Percentiles rank a stretch among this genome's conserved stretches.
Conservation (phyloP, 108 stramenopile species). For the Schizochytrium sp. region DNA sequence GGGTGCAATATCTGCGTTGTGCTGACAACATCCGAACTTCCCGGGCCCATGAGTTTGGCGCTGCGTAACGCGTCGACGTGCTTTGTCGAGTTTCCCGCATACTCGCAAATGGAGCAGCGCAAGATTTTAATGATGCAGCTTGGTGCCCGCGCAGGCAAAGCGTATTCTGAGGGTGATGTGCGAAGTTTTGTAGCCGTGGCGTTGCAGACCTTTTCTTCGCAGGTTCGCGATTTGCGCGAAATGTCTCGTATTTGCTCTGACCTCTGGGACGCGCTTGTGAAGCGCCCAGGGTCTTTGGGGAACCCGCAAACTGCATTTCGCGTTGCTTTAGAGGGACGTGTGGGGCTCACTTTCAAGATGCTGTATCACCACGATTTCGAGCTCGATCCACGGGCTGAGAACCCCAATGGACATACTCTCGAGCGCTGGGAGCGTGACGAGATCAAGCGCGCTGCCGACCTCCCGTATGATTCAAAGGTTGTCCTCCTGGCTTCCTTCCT, state of each 20-base stretch:
- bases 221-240: background rate
- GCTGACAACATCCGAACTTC: background rate
- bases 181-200: background rate
- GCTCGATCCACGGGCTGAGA: background rate
- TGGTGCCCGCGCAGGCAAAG: background rate
- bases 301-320: background rate
- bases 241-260: background rate
- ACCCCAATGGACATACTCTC: background rate
- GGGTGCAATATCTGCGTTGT: background rate
- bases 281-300: background rate
- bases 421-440: background rate
- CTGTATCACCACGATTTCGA: constrained; percentile 13
- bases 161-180: background rate
- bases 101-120: background rate
- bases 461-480: background rate
- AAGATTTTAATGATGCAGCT: background rate
- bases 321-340: background rate
- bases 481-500: background rate
- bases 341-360: background rate
- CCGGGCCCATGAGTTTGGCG: background rate
- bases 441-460: background rate
- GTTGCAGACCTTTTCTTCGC: background rate
- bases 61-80: background rate
- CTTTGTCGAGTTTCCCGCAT: background rate
- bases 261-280: background rate